These are phyloP conservation scores for Juncus effusus DNA, from an alignment of 176 grass and related monocot species.

Conservation along the genomic window DNA sequence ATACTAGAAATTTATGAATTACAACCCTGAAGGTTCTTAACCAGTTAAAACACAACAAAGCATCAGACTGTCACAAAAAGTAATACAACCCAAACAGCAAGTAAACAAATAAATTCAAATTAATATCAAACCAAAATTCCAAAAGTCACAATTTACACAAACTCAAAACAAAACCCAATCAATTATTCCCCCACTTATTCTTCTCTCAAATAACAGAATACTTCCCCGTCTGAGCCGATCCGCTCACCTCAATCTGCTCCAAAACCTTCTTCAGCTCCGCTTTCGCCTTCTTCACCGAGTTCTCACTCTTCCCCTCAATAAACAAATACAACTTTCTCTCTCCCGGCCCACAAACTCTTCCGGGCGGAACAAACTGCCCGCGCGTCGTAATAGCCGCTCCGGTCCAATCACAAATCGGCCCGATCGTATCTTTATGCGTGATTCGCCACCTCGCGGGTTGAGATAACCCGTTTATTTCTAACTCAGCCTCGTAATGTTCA, in stretches of 20 bases:
- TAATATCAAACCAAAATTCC: not conserved
- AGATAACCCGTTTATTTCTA: slow-evolving; percentile 95
- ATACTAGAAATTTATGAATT: too few relatives aligned
- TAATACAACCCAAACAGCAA: not conserved
- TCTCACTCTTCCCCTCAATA: slow-evolving; percentile 84
- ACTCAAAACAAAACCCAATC: not conserved
- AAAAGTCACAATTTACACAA: slow-evolving; percentile 19
- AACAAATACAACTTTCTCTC: slow-evolving; percentile 87
- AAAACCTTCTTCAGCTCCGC: slow-evolving; percentile 88
- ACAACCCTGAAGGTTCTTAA: too few relatives aligned
- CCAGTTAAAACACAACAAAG: too few relatives aligned
- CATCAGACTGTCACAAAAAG: too few relatives aligned
- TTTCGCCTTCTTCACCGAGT: slow-evolving; percentile 88
- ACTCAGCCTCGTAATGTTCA: slow-evolving; percentile 92
- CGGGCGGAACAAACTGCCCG: slow-evolving; percentile 72
- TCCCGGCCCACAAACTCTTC: slow-evolving; percentile 70
- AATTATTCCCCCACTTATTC: not conserved
- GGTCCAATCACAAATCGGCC: slow-evolving; percentile 86
- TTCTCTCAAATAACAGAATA: slow-evolving; percentile 80
- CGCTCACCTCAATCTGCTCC: slow-evolving; percentile 73
- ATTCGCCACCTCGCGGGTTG: slow-evolving; percentile 94
- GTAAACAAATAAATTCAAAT: slow-evolving; percentile 10
- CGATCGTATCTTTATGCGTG: slow-evolving; percentile 91
- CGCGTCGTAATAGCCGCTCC: slow-evolving; percentile 85
- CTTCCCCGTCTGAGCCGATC: slow-evolving; percentile 76